phyloP scores from a whole-genome alignment of 495 filamentous ascomycete genomes.

The Penicillium nucicola region DNA sequence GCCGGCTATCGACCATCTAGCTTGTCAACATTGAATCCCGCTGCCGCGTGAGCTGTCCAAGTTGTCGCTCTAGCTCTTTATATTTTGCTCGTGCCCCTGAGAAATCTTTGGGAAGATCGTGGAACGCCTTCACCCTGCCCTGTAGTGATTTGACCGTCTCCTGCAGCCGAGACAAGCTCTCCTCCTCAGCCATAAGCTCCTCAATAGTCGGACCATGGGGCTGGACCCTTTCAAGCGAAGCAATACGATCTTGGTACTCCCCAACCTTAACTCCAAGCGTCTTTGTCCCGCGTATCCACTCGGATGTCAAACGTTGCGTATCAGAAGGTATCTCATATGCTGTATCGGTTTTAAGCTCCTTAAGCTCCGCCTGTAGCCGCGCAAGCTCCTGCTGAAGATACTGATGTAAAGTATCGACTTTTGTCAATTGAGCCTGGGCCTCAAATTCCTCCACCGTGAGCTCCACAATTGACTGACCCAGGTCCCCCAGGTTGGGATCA shows the following conservation, averaged over 20 bases:
- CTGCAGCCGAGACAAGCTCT: conserved; percentile 27
- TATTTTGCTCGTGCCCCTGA: conserved; percentile 64
- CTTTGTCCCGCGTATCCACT: conserved; percentile 61
- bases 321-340: conserved; percentile 48
- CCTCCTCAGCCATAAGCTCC: conserved; percentile 48
- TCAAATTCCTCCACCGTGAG: conserved; percentile 43
- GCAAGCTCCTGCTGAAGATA: conserved; percentile 42
- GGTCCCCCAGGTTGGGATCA: conserved; percentile 29
- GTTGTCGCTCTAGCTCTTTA: conserved; percentile 58
- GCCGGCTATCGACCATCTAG: conserved; percentile 21
- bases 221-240: conserved; percentile 36
- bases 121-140: conserved; percentile 53
- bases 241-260: conserved; percentile 53
- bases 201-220: conserved; percentile 43
- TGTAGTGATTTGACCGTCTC: conserved; percentile 49
- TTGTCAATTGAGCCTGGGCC: conserved; percentile 38
- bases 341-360: conserved; percentile 39
- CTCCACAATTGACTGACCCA: conserved; percentile 40
- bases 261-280: conserved; percentile 52
- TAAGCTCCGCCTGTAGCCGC: conserved; percentile 32
- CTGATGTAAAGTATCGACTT: conserved; percentile 55
- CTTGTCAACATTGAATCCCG: conserved; percentile 66
- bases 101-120: conserved; percentile 66
- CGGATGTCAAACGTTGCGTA: conserved; percentile 56
- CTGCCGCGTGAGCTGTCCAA: conserved; percentile 51